Evolutionary conservation across 345 rosid species (phyloP).

Genomic region (Rhizophora apiculata): DNA sequence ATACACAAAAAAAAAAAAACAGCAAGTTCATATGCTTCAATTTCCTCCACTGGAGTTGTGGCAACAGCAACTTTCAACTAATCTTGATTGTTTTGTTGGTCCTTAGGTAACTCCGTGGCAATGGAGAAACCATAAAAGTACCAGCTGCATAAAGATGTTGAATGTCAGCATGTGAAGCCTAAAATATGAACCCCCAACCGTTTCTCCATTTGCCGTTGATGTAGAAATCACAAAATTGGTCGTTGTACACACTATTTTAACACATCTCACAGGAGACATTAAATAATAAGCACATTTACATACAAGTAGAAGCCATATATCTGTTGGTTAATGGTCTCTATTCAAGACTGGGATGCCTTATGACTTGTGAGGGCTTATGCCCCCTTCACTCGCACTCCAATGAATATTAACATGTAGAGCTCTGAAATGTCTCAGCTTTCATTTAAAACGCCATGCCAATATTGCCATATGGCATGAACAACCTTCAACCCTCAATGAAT

Average conservation of each 20-base stretch:
- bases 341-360: not conserved
- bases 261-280: no score
- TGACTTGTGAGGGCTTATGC: not conserved
- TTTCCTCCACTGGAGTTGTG: constrained; percentile 36
- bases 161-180: not conserved
- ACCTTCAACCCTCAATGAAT: not conserved
- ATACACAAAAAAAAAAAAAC: not conserved
- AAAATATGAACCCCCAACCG: not conserved
- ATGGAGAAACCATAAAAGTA: constrained; percentile 34
- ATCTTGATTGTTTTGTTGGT: constrained; percentile 30
- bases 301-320: no score
- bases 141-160: constrained; percentile 30
- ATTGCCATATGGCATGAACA: not conserved
- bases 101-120: constrained; percentile 24
- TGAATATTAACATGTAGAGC: not conserved
- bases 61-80: constrained; percentile 40
- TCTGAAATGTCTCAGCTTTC: not conserved
- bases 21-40: constrained; percentile 37
- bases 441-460: not conserved
- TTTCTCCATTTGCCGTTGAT: not conserved
- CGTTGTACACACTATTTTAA: no score
- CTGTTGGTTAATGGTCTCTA: not conserved
- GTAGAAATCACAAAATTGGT: not conserved
- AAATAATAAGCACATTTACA: no score
- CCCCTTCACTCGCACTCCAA: not conserved